Conservation (phyloP, 176 grass and related monocot genomes). For the Eleusine indica region DNA sequence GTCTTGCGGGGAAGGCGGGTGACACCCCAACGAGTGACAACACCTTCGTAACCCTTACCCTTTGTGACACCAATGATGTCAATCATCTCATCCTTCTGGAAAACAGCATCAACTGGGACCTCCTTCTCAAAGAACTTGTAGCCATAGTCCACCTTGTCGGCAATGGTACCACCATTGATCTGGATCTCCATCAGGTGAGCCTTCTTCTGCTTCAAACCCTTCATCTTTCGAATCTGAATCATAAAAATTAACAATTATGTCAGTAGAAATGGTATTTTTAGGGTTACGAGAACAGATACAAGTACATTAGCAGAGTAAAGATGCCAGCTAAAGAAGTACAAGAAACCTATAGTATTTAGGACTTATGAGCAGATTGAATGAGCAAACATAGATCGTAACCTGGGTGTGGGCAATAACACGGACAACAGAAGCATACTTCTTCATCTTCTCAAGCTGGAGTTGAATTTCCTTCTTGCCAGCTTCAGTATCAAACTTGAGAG, state of each 20-base stretch:
- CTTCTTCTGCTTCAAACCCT: neutral
- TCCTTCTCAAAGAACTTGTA: constrained; percentile 11
- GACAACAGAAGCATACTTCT: constrained; percentile 1
- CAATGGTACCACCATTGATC: neutral
- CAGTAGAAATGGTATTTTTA: neutral
- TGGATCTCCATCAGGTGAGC: constrained; percentile 9
- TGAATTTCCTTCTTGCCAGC: constrained; percentile 2
- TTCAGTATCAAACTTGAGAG: neutral
- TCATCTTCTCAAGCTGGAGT: neutral
- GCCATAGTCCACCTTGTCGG: neutral
- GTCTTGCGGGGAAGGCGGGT: constrained; percentile 6
- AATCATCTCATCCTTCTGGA: constrained; percentile 1
- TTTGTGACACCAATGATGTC: neutral
- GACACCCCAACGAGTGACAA: neutral
- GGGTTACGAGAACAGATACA: too few relatives aligned
- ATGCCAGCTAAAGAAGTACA: too few relatives aligned
- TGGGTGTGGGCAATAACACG: neutral
- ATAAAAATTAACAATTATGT: neutral
- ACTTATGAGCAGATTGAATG: neutral
- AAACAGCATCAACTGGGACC: neutral
- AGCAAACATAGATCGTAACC: neutral
- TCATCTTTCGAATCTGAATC: neutral
- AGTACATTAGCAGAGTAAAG: too few relatives aligned
- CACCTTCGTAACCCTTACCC: constrained; percentile 5
- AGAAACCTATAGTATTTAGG: neutral